Evolutionary conservation across 148 eudicot species (phyloP).

Genomic region (Rhododendron ovatum): DNA sequence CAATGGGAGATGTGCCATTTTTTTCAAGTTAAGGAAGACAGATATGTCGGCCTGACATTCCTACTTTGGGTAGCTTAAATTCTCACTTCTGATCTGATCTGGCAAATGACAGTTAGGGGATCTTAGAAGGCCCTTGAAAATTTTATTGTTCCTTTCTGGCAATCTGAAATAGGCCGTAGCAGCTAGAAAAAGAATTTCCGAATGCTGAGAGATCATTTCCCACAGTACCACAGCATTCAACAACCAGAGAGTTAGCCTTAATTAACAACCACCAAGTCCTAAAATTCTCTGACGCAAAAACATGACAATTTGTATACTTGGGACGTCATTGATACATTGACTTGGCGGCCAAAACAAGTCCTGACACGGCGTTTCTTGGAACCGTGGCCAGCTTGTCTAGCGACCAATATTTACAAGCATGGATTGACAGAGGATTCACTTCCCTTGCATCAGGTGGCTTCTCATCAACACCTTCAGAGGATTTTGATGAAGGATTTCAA

Average conservation of each 20-base stretch:
- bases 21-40: not conserved
- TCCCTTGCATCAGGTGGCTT: constrained; percentile 37
- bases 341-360: constrained; percentile 67
- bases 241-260: constrained; percentile 81
- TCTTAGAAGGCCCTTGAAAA: not conserved
- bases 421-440: constrained; percentile 47
- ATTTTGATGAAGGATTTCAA: constrained; percentile 41
- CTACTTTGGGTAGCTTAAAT: not conserved
- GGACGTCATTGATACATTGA: constrained; percentile 75
- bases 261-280: constrained; percentile 1
- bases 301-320: constrained; percentile 35
- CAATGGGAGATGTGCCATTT: not conserved
- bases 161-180: not conserved
- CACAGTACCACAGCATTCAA: constrained; percentile 72
- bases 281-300: not conserved
- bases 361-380: constrained; percentile 67
- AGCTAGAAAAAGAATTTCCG: constrained; percentile 35
- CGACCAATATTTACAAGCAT: constrained; percentile 70
- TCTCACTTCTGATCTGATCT: not conserved
- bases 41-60: not conserved
- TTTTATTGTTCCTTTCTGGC: too few species aligned
- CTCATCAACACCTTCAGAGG: constrained; percentile 26
- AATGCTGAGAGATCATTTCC: constrained; percentile 64
- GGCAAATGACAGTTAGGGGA: not conserved
- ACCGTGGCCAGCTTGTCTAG: constrained; percentile 55